phyloP scores from a whole-genome alignment of 2,329 filamentous ascomycete species.

The Emergomyces africanus region DNA sequence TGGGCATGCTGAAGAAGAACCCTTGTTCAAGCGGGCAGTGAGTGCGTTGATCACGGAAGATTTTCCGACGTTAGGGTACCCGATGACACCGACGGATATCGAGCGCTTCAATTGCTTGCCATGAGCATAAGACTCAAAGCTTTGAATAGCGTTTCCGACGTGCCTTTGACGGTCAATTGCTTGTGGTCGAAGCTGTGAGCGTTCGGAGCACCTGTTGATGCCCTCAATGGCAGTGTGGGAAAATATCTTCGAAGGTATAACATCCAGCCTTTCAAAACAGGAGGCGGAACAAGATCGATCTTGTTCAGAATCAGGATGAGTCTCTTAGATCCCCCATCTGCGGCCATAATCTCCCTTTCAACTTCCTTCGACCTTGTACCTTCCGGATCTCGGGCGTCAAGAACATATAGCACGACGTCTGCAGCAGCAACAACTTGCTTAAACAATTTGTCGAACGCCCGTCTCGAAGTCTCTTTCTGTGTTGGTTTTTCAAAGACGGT shows the following conservation, averaged over 20 bases:
- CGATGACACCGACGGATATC: conserved; percentile 83
- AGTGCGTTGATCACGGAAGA: conserved; percentile 94
- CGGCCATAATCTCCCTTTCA: conserved; percentile 83
- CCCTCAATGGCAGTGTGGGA: conserved; percentile 79
- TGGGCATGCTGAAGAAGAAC: conserved; percentile 57
- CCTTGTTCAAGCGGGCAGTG: conserved; percentile 57
- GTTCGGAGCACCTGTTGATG: conserved; percentile 68
- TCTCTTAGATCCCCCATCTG: conserved; percentile 68
- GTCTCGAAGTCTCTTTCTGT: conserved; percentile 54
- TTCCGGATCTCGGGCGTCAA: conserved; percentile 84
- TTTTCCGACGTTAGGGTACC: conserved; percentile 93
- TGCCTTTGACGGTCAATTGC: conserved; percentile 73
- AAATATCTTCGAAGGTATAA: conserved; percentile 75
- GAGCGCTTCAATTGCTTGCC: conserved; percentile 76
- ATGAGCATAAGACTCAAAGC: conserved; percentile 76
- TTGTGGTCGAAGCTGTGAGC: conserved; percentile 88
- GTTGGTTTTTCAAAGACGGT: conserved; percentile 29
- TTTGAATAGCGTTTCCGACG: conserved; percentile 71
- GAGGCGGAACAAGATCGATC: conserved; percentile 76
- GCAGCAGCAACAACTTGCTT: conserved; percentile 82
- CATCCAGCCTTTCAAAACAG: conserved; percentile 75
- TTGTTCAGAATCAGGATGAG: conserved; percentile 91
- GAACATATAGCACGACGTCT: conserved; percentile 83
- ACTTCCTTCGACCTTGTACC: conserved; percentile 83
- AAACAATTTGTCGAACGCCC: conserved; percentile 90